Base-by-base conservation (phyloP, 495 filamentous ascomycete genomes). In the Cercophora sp. region DNA sequence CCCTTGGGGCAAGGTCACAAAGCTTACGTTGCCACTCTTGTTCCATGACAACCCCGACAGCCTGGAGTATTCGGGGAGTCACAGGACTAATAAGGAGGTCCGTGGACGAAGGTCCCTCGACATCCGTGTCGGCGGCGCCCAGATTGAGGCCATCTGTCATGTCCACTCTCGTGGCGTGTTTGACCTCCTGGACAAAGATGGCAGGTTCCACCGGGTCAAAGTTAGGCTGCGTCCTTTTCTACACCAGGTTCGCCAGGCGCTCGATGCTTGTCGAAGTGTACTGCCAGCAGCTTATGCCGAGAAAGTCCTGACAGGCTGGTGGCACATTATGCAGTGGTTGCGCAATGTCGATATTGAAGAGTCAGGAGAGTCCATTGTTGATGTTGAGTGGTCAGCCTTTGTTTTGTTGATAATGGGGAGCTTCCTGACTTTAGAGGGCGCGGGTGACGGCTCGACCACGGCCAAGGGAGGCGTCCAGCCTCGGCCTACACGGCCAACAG, bases 331-430 rank as follows among this genome's bases (percentile, higher is more conserved):
- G 63, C 80, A 81, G 55, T 89, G 85, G 83, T 76, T 89, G 26
- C 72, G 74, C 29, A 61, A 66, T 24, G 72, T 74, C 39, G 74
- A 78, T 8, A 65, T 66, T 5, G 63, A 70, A n/a, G 69, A 41
- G 3, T 39, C 60, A 3, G 24, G 43, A 0, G 35, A 47, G 11
- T 25, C 41, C 5, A 27, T 73, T 18, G 71, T 67, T 25, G 79
- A 91, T 49, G 40, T 70, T 2, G 91, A 96, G 60, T 96, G 89
- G 89, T 87, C 84, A 8, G 84, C 87, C 4, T 70, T 89, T 42
- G 81, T 88, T 4, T 74, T 93, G 40, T 77, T 85, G 3, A 58
- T 96, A 2, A 84, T 94, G 55, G 58, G 77, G 11, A 66, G 70
- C 39, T 74, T 70, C 48, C 56, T 78, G n/a, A 69, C 63, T 27